These are phyloP conservation scores for Capsicum baccatum DNA, from an alignment of 257 asterid species.

Conservation along the genomic window DNA sequence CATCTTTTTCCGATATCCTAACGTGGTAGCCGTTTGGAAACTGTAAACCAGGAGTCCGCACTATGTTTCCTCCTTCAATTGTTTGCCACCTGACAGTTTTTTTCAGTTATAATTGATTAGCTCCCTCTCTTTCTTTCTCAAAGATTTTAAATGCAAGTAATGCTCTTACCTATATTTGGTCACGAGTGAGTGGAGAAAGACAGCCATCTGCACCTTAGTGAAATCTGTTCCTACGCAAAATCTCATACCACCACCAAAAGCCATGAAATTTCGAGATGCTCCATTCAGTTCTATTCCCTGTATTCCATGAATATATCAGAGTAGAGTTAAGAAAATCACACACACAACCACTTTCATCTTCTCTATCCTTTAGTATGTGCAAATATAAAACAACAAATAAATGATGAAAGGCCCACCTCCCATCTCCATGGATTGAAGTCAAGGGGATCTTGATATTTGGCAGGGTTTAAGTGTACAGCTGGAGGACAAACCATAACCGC, in stretches of 20 bases:
- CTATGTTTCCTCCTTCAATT: slow-evolving; percentile 70
- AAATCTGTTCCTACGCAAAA: slow-evolving; percentile 93
- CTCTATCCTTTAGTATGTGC: neutral
- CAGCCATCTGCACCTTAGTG: slow-evolving; percentile 88
- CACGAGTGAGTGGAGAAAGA: slow-evolving; percentile 75
- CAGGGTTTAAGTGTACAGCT: slow-evolving; percentile 83
- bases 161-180: slow-evolving; percentile 79
- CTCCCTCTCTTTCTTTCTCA: slow-evolving; percentile 23
- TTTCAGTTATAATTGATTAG: slow-evolving; percentile 28
- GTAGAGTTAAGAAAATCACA: neutral
- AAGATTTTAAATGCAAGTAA: neutral
- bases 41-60: slow-evolving; percentile 88
- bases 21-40: slow-evolving; percentile 81
- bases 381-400: neutral
- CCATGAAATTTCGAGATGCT: slow-evolving; percentile 93
- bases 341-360: neutral
- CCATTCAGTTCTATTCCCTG: slow-evolving; percentile 75
- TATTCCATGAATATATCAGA: slow-evolving; percentile 21
- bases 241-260: slow-evolving; percentile 94
- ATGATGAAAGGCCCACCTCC: slow-evolving; percentile 60
- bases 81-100: slow-evolving; percentile 59
- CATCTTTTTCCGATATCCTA: slow-evolving; percentile 50
- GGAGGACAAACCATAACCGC: slow-evolving; percentile 95
- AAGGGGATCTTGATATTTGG: slow-evolving; percentile 72
- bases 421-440: slow-evolving; percentile 93